Evolutionary conservation across 805 yeast genomes (phyloP).

Genomic region (Kodamaea kaohsiungensis): DNA sequence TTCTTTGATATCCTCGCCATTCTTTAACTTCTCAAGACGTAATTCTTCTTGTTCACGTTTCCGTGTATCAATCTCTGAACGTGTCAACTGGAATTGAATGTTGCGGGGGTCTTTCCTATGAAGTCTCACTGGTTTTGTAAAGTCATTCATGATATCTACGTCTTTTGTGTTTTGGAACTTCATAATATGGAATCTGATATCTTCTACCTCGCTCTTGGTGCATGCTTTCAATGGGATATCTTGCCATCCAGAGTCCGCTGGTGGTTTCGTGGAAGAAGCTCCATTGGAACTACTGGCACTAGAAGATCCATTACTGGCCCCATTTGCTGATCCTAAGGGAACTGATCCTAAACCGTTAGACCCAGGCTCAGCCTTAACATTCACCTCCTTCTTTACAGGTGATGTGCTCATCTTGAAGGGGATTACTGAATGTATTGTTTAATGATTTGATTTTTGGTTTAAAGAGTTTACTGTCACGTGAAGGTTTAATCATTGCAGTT

Average conservation of each 20-base stretch:
- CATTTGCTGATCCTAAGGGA: background rate
- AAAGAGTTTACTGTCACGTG: background rate
- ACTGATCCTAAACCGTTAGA: background rate
- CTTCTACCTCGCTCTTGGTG: constrained; percentile 66
- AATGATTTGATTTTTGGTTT: background rate
- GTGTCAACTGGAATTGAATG: constrained; percentile 79
- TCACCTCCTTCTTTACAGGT: constrained; percentile 29
- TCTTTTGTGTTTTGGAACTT: constrained; percentile 73
- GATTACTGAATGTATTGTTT: background rate
- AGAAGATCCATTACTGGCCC: background rate
- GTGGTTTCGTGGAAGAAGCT: background rate
- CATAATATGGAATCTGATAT: constrained; percentile 75
- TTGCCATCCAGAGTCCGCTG: constrained; percentile 38
- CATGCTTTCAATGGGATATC: constrained; percentile 71
- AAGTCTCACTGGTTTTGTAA: constrained; percentile 79
- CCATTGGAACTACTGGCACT: constrained; percentile 1
- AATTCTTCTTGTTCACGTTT: constrained; percentile 36
- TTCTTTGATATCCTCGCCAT: constrained; percentile 16
- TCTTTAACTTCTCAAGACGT: constrained; percentile 16
- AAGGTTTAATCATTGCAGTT: too few relatives aligned
- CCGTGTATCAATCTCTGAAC: constrained; percentile 69
- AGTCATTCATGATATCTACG: constrained; percentile 70
- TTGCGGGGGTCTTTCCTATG: constrained; percentile 94
- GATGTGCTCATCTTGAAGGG: constrained; percentile 25
- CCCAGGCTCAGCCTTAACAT: constrained; percentile 25